Base-by-base conservation (phyloP, 371 early-diverging fungal genomes). In the Apophysomyces elegans region DNA sequence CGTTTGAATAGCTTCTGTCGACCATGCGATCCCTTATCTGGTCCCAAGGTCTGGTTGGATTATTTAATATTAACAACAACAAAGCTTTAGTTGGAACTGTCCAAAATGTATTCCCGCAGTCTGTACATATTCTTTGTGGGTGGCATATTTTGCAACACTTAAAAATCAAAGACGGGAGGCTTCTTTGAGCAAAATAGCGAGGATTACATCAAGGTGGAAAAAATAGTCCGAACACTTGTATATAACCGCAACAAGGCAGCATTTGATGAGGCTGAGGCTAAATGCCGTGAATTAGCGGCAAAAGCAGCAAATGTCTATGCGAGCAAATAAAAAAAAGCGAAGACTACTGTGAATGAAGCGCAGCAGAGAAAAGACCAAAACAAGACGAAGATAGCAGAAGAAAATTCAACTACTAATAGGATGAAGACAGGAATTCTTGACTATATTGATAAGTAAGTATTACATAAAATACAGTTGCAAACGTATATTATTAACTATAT, bases 61-160 rank as follows among this genome's bases (percentile, higher is more conserved):
- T 26, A 26, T 18, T 18, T 18, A 18, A 18, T 26, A 26, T 1
- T 26, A 1, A 26, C 26, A 26, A 26, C 26, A 1, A 26, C 26
- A 26, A 26, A 2, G 26, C 26, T 26, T 26, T 26, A 26, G 26
- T 26, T 2, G 26, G 26, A 26, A 2, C 26, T 14, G 18, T 46
- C 41, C 13, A 45, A 44, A 12, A 21, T 9, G 6, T 44, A 9
- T 61, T 61, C 41, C 61, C 61, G 18, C 7, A 18, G 13, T 61
- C 41, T 12, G 8, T 6, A 44, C 61, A 61, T 61, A 36, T 61
- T 36, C n/a, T 61, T 21, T 61, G 61, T 7, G 43, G 45, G 2
- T 61, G 61, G 61, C 61, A 61, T 44, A 36, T 61, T 8, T 9
- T 0, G 0, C 14, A 18, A 45, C 61, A 61, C 46, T 45, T 61